A percentile compares a stretch with the other conserved stretches of the same genome.
Conservation (phyloP, 768 basidiomycete genomes). For the Gloeopeniophorella convolvens region DNA sequence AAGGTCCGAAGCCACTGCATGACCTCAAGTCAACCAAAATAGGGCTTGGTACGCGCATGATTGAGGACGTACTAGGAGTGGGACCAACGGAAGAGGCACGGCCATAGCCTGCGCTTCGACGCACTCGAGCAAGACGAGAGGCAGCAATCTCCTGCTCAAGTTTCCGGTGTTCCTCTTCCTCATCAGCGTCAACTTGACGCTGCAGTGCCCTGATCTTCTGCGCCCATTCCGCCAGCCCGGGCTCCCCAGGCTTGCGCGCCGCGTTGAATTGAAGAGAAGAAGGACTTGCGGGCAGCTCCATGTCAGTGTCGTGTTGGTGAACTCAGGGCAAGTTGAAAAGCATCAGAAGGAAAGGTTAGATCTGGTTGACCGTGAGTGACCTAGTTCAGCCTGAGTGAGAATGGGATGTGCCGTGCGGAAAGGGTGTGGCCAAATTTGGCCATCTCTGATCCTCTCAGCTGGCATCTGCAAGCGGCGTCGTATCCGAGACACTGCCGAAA, state of each 20-base stretch:
- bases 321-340: background rate
- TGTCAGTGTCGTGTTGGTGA: background rate
- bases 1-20: background rate
- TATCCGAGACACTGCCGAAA: no score
- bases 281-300: conserved; percentile 15
- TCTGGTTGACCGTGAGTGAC: background rate
- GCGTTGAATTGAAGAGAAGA: conserved; percentile 14
- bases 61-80: conserved; percentile 6
- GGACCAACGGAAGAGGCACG: conserved; percentile 37
- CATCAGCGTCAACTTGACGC: conserved; percentile 74
- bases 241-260: conserved; percentile 44
- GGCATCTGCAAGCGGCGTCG: no score
- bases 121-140: conserved; percentile 40
- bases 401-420: background rate
- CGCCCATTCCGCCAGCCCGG: conserved; percentile 75
- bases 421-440: conserved; percentile 3
- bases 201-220: conserved; percentile 75
- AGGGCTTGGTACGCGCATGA: background rate
- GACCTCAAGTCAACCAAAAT: conserved; percentile 4
- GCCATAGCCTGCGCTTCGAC: conserved; percentile 37
- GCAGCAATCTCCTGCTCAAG: conserved; percentile 51
- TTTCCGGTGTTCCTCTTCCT: conserved; percentile 67
- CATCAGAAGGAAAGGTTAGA: background rate
- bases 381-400: no score
- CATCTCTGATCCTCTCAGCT: background rate